Percentiles rank a stretch among this genome's conserved stretches.
phyloP scores from a whole-genome alignment of 2,329 filamentous ascomycete genomes.

The Onygenales sp. region DNA sequence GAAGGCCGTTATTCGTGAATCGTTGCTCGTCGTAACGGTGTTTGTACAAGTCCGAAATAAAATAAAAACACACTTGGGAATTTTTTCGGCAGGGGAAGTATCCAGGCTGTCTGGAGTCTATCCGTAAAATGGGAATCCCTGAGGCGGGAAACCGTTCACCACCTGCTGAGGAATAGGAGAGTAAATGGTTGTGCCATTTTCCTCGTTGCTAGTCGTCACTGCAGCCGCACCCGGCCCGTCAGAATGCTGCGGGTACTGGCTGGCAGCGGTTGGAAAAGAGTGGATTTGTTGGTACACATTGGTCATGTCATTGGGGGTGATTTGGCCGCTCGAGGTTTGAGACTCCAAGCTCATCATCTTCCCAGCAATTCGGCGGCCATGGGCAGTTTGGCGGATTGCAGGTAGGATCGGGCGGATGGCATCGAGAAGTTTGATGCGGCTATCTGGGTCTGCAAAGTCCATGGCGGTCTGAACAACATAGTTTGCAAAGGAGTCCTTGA shows the following conservation, averaged over 20 bases:
- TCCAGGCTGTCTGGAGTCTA: neutral
- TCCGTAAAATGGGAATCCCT: constrained; percentile 1
- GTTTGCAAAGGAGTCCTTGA: constrained; percentile 90
- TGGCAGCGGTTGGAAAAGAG: constrained; percentile 16
- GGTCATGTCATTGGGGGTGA: constrained; percentile 30
- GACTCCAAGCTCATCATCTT: constrained; percentile 61
- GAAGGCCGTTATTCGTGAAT: too few relatives aligned
- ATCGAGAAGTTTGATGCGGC: constrained; percentile 69
- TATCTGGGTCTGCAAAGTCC: constrained; percentile 66
- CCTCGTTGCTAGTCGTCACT: neutral
- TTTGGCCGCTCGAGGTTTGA: constrained; percentile 25
- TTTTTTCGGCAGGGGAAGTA: too few relatives aligned
- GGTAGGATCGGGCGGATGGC: constrained; percentile 76
- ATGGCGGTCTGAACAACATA: constrained; percentile 97
- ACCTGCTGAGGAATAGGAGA: constrained; percentile 20
- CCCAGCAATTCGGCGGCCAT: constrained; percentile 84
- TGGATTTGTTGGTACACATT: constrained; percentile 21
- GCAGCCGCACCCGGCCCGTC: neutral
- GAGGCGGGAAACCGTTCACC: constrained; percentile 5
- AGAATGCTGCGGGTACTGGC: constrained; percentile 15
- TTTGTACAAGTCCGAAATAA: neutral
- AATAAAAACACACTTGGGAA: neutral
- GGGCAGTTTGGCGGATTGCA: constrained; percentile 78
- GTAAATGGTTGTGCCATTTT: constrained; percentile 23
- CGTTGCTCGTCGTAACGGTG: too few relatives aligned